Conservation (phyloP, 495 filamentous ascomycete genomes). For the Aspergillus panamensis region DNA sequence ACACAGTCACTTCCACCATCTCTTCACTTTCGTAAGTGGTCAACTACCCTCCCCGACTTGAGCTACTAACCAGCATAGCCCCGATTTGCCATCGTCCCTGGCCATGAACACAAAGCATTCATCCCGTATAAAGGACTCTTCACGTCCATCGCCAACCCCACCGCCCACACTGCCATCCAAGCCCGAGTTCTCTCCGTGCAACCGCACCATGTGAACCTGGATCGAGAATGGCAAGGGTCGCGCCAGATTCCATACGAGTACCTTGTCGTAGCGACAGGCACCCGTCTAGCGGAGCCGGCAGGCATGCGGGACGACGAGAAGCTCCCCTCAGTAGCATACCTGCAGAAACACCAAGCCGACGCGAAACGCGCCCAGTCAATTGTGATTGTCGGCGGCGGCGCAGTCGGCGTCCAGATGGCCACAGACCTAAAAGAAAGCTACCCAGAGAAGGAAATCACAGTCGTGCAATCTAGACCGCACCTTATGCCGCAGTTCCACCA, state of each 20-base stretch:
- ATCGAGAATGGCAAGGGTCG: constrained; percentile 46
- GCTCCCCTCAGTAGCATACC: constrained; percentile 34
- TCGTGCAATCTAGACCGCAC: constrained; percentile 54
- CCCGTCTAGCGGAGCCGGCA: constrained; percentile 42
- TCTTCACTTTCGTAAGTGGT: constrained; percentile 49
- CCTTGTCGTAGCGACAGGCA: constrained; percentile 48
- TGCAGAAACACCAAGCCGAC: constrained; percentile 37
- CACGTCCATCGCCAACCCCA: constrained; percentile 27
- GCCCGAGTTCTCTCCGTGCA: constrained; percentile 44
- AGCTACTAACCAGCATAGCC: constrained; percentile 33
- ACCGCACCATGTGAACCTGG: constrained; percentile 36
- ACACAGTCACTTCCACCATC: constrained; percentile 53
- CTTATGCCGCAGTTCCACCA: constrained; percentile 53
- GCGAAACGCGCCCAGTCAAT: constrained; percentile 42
- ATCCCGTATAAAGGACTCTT: constrained; percentile 48
- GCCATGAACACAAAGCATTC: constrained; percentile 55
- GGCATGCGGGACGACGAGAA: constrained; percentile 48
- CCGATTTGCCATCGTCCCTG: constrained; percentile 46
- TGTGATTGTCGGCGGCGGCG: constrained; percentile 57
- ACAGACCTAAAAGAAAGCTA: constrained; percentile 57
- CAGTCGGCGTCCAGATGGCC: constrained; percentile 59
- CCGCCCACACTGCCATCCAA: constrained; percentile 37
- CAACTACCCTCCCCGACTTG: neutral
- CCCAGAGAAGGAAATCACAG: constrained; percentile 53
- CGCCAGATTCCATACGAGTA: constrained; percentile 45